A percentile compares a stretch with the other conserved stretches of the same genome.
Evolutionary conservation across 768 basidiomycete genomes (phyloP).

Genomic region (Leccinum longicurvipes): DNA sequence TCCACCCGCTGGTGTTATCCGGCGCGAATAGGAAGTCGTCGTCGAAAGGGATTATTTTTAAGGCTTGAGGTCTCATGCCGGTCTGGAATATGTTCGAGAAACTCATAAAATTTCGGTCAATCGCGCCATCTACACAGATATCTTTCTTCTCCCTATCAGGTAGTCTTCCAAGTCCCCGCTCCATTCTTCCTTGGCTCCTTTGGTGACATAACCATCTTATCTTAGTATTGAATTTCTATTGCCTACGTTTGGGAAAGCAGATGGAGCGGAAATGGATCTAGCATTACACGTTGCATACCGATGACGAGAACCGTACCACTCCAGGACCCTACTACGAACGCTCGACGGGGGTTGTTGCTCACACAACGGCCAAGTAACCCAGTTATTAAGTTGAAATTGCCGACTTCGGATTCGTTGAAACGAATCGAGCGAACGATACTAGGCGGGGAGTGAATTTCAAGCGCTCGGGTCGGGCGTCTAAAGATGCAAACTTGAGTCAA

Average conservation of each 20-base stretch:
- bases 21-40: slow-evolving; percentile 53
- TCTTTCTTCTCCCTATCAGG: neutral
- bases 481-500: neutral
- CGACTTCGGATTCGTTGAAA: neutral
- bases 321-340: neutral
- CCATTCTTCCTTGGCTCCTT: neutral
- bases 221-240: neutral
- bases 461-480: neutral
- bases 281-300: neutral
- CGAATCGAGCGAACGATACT: neutral
- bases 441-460: neutral
- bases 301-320: neutral
- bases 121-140: neutral
- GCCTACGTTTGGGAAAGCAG: neutral
- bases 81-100: slow-evolving; percentile 66
- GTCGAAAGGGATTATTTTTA: slow-evolving; percentile 57
- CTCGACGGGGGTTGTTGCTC: neutral
- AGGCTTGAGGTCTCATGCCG: slow-evolving; percentile 53
- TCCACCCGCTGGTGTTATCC: slow-evolving; percentile 60
- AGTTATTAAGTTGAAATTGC: neutral
- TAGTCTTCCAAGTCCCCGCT: neutral
- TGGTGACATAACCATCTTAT: neutral
- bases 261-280: neutral
- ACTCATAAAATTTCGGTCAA: slow-evolving; percentile 47
- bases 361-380: neutral